Base-by-base conservation (phyloP, 345 rosid species). In the Ceriops decandra region DNA sequence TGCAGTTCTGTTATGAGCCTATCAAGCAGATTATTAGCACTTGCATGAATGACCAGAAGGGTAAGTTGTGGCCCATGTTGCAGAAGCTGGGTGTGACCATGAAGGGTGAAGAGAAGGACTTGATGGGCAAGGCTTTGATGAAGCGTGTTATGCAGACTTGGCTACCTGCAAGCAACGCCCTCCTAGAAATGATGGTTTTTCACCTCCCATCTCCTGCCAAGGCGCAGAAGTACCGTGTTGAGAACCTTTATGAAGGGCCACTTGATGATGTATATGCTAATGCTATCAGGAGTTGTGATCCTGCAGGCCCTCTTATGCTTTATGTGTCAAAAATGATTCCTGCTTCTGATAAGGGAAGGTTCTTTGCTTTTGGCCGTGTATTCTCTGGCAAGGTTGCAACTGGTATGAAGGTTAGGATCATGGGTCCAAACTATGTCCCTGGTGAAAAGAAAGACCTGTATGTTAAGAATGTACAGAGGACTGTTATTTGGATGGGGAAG, bases 401-500 rank as follows among this genome's bases (percentile, higher is more conserved):
- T 49, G 96, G 96, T 53, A 63, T 83, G 80, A 90, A 90, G 87
- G 96, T 87, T 35, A 86, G 96, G 70, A 90, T 90, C 69, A 90
- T 90, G 93, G 96, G 96, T 62, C 96, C 96, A 22, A 90, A 90
- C 82, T 90, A 0, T 62, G 85, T 88, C 8, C 96, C 96, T 62
- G 96, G 96, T 8, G 89, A 88, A 82, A 90, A 86, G 84, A 90
- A 88, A 68, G 91, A 90, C 71, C 72, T 88, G 77, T 85, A 85
- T 54, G 77, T 74, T 1, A 85, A 85, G 85, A 82, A 82, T 38
- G 85, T 83, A 2, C 96, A 90, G 78, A 87, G 96, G 69, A 88
- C 96, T 32, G 96, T 90, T 36, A 90, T 90, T 38, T 90, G 96
- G 96, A 90, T 90, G 96, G 96, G 96, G 2, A 90, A 90, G 90